phyloP scores from a whole-genome alignment of 345 rosid genomes.

The Camelina sativa region DNA sequence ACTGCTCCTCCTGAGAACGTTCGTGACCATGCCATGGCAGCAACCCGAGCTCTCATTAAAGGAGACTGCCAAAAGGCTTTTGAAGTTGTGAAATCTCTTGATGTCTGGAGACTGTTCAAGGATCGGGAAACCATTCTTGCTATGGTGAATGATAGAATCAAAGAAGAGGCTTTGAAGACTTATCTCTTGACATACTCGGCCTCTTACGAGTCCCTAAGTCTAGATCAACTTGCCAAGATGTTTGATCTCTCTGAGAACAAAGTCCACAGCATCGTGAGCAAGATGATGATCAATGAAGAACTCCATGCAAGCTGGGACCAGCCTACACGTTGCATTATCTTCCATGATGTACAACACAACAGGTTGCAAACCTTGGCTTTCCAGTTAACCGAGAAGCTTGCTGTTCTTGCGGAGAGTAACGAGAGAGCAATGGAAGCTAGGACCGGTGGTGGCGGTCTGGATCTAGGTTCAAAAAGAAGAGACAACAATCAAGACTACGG shows the following conservation, averaged over 20 bases:
- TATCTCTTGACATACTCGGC: constrained; percentile 70
- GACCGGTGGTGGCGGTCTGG: constrained; percentile 70
- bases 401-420: constrained; percentile 71
- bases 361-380: constrained; percentile 82
- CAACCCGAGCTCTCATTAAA: too few relatives aligned
- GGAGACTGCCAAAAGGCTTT: too few relatives aligned
- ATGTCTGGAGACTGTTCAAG: constrained; percentile 78
- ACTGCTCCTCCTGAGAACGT: too few relatives aligned
- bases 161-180: constrained; percentile 75
- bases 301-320: constrained; percentile 90
- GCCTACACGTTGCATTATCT: constrained; percentile 69
- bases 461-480: constrained; percentile 63
- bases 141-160: constrained; percentile 78
- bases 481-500: constrained; percentile 67
- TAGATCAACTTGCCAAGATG: constrained; percentile 75
- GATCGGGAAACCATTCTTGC: constrained; percentile 61
- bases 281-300: constrained; percentile 86
- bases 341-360: constrained; percentile 73
- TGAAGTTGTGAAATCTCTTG: too few relatives aligned
- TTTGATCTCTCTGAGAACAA: constrained; percentile 69
- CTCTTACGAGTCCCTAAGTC: constrained; percentile 64
- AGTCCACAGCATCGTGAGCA: constrained; percentile 71
- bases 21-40: too few relatives aligned
- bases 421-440: constrained; percentile 81
- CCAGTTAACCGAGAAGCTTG: constrained; percentile 76